These are phyloP conservation scores for Anthoceros angustus DNA, from an alignment of 225 moss, liverwort and hornwort genomes.

Conservation along the genomic window DNA sequence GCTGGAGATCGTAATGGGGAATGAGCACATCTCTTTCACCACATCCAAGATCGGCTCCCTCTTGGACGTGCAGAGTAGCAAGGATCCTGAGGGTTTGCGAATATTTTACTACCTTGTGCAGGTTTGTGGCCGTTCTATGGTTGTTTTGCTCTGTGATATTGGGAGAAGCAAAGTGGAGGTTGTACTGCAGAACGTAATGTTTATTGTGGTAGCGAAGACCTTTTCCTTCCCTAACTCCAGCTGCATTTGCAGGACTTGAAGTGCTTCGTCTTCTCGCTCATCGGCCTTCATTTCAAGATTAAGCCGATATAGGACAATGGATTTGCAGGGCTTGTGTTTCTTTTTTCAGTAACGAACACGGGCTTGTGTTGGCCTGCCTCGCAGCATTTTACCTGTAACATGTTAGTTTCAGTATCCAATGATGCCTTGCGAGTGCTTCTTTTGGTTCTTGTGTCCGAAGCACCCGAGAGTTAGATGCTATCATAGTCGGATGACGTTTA, in stretches of 20 bases:
- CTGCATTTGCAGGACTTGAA: conserved; percentile 54
- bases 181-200: background rate
- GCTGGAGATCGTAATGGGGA: conserved; percentile 93
- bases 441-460: too few species aligned
- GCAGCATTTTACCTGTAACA: too few species aligned
- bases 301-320: conserved; percentile 23
- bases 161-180: background rate
- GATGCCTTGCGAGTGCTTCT: too few species aligned
- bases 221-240: conserved; percentile 1
- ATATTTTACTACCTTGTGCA: conserved; percentile 94
- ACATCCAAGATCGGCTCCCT: conserved; percentile 92
- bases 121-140: conserved; percentile 15
- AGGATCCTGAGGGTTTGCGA: conserved; percentile 80
- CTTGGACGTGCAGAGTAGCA: conserved; percentile 91
- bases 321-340: too few species aligned
- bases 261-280: conserved; percentile 80
- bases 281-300: conserved; percentile 62
- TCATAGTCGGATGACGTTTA: too few species aligned
- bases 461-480: too few species aligned
- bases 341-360: too few species aligned
- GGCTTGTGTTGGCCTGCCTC: too few species aligned
- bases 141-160: background rate
- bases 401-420: too few species aligned
- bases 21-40: conserved; percentile 89
- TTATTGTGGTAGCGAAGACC: background rate